Evolutionary conservation across 2,329 filamentous ascomycete species (phyloP).

Genomic region (Colletotrichum spaethianum): DNA sequence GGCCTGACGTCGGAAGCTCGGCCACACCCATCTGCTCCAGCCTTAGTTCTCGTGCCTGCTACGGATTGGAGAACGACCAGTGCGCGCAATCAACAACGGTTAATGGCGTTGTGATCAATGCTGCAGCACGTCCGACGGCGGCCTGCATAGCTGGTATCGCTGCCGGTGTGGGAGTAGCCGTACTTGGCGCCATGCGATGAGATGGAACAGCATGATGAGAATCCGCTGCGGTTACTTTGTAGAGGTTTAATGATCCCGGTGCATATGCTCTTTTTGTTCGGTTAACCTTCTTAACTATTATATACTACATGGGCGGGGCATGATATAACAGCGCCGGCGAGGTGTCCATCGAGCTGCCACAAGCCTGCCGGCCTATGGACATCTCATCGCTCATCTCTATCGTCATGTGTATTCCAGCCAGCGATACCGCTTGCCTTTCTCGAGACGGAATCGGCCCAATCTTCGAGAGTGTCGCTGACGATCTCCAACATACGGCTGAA

Average conservation of each 20-base stretch:
- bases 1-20: slow-evolving; percentile 56
- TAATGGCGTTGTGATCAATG: slow-evolving; percentile 42
- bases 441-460: slow-evolving; percentile 45
- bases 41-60: slow-evolving; percentile 67
- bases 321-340: neutral
- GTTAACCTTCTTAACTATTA: neutral
- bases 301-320: neutral
- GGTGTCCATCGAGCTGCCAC: neutral
- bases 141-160: slow-evolving; percentile 36
- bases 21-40: slow-evolving; percentile 70
- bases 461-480: slow-evolving; percentile 61
- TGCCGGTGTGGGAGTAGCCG: slow-evolving; percentile 35
- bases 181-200: slow-evolving; percentile 37
- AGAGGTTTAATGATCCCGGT: neutral
- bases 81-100: slow-evolving; percentile 50
- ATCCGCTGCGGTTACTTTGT: neutral
- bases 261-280: neutral
- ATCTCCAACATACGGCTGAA: slow-evolving; percentile 62
- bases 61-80: slow-evolving; percentile 56
- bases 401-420: neutral
- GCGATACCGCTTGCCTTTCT: neutral
- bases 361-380: neutral
- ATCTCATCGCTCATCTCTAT: slow-evolving; percentile 19
- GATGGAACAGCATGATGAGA: neutral
- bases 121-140: slow-evolving; percentile 33